Evolutionary conservation across 106 monocot genomes (phyloP), one percentile per base, ranked within the genome.

Genomic region (Platanthera zijinensis): DNA sequence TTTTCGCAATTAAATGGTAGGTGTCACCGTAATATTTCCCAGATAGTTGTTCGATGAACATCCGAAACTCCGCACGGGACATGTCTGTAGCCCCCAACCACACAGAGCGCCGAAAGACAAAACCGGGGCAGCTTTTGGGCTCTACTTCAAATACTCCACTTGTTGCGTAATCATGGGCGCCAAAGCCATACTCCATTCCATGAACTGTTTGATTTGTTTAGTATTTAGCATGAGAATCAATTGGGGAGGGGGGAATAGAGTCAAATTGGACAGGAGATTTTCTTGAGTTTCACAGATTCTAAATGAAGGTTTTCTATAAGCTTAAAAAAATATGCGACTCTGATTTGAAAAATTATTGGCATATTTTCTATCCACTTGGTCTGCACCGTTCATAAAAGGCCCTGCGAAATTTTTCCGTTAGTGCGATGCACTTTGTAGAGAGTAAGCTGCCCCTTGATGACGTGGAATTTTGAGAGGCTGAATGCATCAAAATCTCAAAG

Each of bases 61-160:
- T n/a, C 13, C 76, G 85, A 66, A 91, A 91, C 12, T 91, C 90
- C 52, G 80, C 30, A 21, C 18, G 74, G 5, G 90, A 74, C 85
- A 91, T 76, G 28, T 82, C 71, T 57, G 88, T 88, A 6, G 79
- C 71, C 30, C 90, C 90, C 61, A 91, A 12, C 71, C 83, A 77
- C 52, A 91, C 75, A 39, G 90, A 80, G n/a, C 84, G 79, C 22
- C 87, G 81, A 71, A 71, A 91, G 13, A 84, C 66, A 77, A 84
- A 91, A 75, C 90, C 90, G 72, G 90, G 90, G 61, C 90, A 91
- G 62, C 85, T 77, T 79, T 83, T 91, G 62, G 90, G 88, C 78
- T 88, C 87, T 47, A 91, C 90, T 77, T 91, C 88, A 78, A 91
- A 91, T 19, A 91, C 90, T 22, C 90, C 90, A 78, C 88, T 91